phyloP scores from a whole-genome alignment of 805 yeast species.

The Pichia nakasei region DNA sequence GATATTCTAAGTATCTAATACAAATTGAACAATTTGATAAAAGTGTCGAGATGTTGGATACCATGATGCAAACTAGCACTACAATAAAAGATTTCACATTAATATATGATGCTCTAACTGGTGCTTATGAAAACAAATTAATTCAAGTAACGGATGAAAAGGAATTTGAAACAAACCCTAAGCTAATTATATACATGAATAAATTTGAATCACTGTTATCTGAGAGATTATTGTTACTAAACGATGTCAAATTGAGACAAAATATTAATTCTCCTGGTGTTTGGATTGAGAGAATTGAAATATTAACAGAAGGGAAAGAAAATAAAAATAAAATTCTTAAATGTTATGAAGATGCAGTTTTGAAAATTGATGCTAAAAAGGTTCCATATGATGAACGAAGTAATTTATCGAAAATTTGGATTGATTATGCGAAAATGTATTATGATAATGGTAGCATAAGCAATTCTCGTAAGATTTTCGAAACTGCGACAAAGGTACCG shows the following conservation, averaged over 20 bases:
- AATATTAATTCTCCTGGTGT: conserved; percentile 50
- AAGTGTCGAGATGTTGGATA: conserved; percentile 38
- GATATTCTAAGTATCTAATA: conserved; percentile 41
- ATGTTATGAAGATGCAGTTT: conserved; percentile 58
- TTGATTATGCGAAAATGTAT: conserved; percentile 57
- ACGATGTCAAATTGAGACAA: conserved; percentile 58
- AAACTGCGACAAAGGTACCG: conserved; percentile 64
- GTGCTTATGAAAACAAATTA: conserved; percentile 44
- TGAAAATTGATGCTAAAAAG: conserved; percentile 52
- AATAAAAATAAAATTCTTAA: conserved; percentile 36
- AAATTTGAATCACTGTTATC: conserved; percentile 47
- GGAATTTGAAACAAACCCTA: conserved; percentile 8
- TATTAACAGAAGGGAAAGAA: conserved; percentile 29
- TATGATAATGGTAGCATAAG: conserved; percentile 43
- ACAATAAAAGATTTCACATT: conserved; percentile 55
- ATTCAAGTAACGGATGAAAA: conserved; percentile 9
- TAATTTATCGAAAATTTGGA: conserved; percentile 55
- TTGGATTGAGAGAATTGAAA: conserved; percentile 58
- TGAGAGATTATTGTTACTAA: conserved; percentile 48
- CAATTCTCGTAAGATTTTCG: conserved; percentile 54
- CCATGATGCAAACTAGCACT: conserved; percentile 36
- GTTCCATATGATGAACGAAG: conserved; percentile 29
- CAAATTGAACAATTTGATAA: conserved; percentile 27
- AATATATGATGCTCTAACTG: conserved; percentile 54
- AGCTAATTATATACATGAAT: conserved; percentile 30